Base-by-base conservation (phyloP, 1,139 yeast species). In the Yamadazyma blattariae region DNA sequence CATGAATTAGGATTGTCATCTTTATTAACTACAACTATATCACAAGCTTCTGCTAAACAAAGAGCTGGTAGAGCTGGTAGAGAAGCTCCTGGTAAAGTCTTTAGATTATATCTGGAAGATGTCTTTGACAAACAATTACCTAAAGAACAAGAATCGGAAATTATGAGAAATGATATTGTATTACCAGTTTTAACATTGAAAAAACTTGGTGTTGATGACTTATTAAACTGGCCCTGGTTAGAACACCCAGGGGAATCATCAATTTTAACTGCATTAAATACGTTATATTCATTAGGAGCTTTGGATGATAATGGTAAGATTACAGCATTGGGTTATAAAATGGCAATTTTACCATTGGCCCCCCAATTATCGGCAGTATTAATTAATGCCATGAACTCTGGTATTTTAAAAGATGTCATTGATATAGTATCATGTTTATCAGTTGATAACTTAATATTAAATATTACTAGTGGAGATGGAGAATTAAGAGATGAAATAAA, bases 1-100 rank as follows among this genome's bases (percentile, higher is more conserved):
- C 96, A 92, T 51, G 89, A 83, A 48, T 64, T 90, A 28, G 97
- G 97, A 0, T 71, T 92, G 30, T 94, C 96, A 10, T 86, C 97
- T 0, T 74, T 92, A 52, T 66, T 90, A 33, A 89, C 97, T 0
- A 88, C 94, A 0, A 92, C 98, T 1, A 82, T 94, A 14, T 89
- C 97, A 0, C 89, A 86, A 52, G 95, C 97, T 0, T 85, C 96
- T 27, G 98, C 98, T 0, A 77, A 84, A 29, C 99, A 92, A 64
- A 73, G 99, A 61, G 82, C 94, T 39, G 99, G 99, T 57, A 86
- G 99, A 72, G 98, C 98, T 19, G 99, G 99, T 47, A 87, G 99
- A 77, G 97, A 92, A 64, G 79, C 85, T 28, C 57, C 60, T 4
- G 99, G 99, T 34, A 92, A 90, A 57, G 89, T 95, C 27, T 92